Base-by-base conservation (phyloP, 148 eudicot genomes). In the Rheum nobile region DNA sequence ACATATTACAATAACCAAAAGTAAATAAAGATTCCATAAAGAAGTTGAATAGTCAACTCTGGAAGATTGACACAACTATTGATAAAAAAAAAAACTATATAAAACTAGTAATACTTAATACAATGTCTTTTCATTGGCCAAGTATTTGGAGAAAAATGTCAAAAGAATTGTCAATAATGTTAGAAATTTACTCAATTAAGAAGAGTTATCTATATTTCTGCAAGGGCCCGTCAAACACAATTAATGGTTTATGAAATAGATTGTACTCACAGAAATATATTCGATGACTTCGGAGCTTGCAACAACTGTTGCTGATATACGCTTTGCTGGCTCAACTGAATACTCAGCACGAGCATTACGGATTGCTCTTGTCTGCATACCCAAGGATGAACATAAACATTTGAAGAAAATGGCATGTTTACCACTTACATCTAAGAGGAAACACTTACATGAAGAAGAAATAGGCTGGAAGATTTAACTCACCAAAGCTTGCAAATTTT, bases 321-420 rank as follows among this genome's bases (percentile, higher is more conserved):
- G 92, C 78, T 85, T 88, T 57, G 88, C 96, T 42, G 99, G 96
- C 85, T 90, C 96, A 82, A 96, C 97, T 11, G 97, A 87, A 74
- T 96, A 96, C 77, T 96, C 99, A 46, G 99, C 96, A 72, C 99
- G 88, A 47, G 86, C 96, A 90, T 96, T 96, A 77, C 99, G 91
- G 73, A 92, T 87, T 65, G 92, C 96, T 82, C 88, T 86, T 68
- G 90, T 92, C 99, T 96, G 80, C 13, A 74, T 48, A 54, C 68
- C 52, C 63, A 38, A 71, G 71, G 74, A 65, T 31, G 46, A 28
- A 43, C 55, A 38, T 32, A 17, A 43, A 34, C 16, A n/a, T 24
- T 1, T 50, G 37, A 42, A 37, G 32, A 12, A 39, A n/a, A 16
- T 21, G 48, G 48, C 47, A 32, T 22, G 32, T 39, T 39, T 22